Evolutionary conservation across 1,284 basidiomycete species (phyloP), one percentile per base, ranked within the genome.

Genomic region (Puccinia polysora): DNA sequence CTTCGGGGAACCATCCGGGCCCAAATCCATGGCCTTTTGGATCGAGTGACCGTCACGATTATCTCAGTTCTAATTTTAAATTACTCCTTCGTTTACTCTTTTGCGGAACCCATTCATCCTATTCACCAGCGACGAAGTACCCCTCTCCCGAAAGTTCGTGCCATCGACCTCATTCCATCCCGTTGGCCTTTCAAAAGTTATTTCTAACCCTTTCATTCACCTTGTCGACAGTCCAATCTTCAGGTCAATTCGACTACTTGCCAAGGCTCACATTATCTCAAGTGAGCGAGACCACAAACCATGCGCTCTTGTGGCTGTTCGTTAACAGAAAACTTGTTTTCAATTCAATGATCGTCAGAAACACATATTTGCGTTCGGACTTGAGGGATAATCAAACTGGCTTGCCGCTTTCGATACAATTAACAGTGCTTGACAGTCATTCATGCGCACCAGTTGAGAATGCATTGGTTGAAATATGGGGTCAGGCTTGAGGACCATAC

Each of bases 381-480:
- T 40, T 67, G 50, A 67, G 18, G n/a, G 64, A 67, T 18, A 28
- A 67, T 56, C 50, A 67, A 55, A 55, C 50, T 23, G 64, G 64
- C 14, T 8, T 67, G 20, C 45, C 50, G 15, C 43, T 67, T 15
- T 52, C 34, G 14, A 40, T 67, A 28, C 23, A 32, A n/a, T 23
- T 67, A 32, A 53, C 36, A 2, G 25, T 67, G 10, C 20, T 67
- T 15, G 64, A 67, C 28, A 40, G 30, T 12, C 14, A 23, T 6
- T 67, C 64, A n/a, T 67, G 64, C 20, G 64, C 64, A n/a, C 64
- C 64, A 12, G 25, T 67, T 14, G 64, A 67, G 43, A 67, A 67
- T 38, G 64, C 64, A 20, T 45, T 67, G 23, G 64, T 67, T 15
- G 64, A 67, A 45, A 28, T 67, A 2, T 67, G 64, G 63, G 52